Evolutionary conservation across 805 yeast genomes (phyloP), one percentile per base, ranked within the genome.

Genomic region (Barnettozyma californica): DNA sequence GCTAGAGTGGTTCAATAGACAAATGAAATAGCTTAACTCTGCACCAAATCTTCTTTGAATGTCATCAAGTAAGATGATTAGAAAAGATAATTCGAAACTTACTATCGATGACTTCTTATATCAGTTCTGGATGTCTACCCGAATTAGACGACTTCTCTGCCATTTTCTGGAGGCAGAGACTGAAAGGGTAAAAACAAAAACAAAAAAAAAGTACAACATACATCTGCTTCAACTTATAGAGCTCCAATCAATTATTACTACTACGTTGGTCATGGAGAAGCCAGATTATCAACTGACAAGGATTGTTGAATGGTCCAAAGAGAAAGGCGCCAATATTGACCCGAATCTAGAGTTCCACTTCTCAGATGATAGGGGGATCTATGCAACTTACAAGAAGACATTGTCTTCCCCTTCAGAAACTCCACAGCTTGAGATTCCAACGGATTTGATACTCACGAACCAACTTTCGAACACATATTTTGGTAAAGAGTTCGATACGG

Each of bases 251-350:
- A n/a, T n/a, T n/a, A n/a, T n/a, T n/a, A n/a, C n/a, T 16, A 36
- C 21, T 36, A 18, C 23, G 6, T 36, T 36, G 23, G 21, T 21
- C 11, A 16, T 10, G 16, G 23, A 9, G 39, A 36, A 19, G 19
- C 38, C 41, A 23, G 39, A 45, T 16, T 20, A n/a, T 19, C 35
- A n/a, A 13, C 41, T 45, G 6, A 9, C 26, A 5, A 29, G 25
- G 14, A 41, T 53, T 2, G 3, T 55, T 1, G 16, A 41, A 3
- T 73, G 80, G 80, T 77, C 77, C 0, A 39, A 27, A 7, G 38
- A 45, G 0, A 56, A 69, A 46, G 79, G 79, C 0, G 64, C 70
- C 1, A 16, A 42, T 0, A 53, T 71, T 20, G 68, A 71, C 16
- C 58, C 60, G 0, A 53, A 51, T 2, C 46, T 77, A 1, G 50